A percentile compares a stretch with the other conserved stretches of the same genome.
phyloP scores from a whole-genome alignment of 805 yeast genomes.

The Spencermartinsiella europaea region DNA sequence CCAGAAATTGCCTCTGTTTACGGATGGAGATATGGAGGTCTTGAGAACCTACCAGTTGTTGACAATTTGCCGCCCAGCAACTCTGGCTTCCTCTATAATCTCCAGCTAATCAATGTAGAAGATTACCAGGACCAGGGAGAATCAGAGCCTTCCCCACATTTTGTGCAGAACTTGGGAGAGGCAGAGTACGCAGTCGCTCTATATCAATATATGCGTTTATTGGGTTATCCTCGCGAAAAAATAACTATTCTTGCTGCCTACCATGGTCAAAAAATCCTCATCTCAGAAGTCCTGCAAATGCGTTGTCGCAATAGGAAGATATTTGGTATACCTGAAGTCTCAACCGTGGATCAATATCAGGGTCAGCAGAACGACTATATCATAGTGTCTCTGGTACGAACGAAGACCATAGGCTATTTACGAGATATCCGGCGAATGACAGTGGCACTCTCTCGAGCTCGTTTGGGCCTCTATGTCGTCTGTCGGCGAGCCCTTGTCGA shows the following conservation, averaged over 20 bases:
- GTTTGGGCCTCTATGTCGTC: constrained; percentile 33
- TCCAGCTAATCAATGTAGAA: constrained; percentile 33
- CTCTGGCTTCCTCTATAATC: constrained; percentile 34
- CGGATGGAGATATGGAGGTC: constrained; percentile 21
- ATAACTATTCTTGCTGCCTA: constrained; percentile 41
- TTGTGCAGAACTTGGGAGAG: constrained; percentile 40
- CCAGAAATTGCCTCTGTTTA: constrained; percentile 24
- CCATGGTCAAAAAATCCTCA: constrained; percentile 37
- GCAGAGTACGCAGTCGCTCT: constrained; percentile 45
- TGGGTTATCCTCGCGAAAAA: constrained; percentile 38
- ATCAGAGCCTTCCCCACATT: constrained; percentile 24
- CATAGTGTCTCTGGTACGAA: constrained; percentile 35
- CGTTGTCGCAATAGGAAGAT: constrained; percentile 26
- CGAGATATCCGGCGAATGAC: constrained; percentile 24
- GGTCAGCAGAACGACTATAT: constrained; percentile 31
- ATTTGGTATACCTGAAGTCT: constrained; percentile 31
- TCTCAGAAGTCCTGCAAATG: constrained; percentile 38
- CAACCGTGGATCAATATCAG: constrained; percentile 29
- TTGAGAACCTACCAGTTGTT: constrained; percentile 3
- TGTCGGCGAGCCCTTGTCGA: constrained; percentile 20
- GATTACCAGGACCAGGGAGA: constrained; percentile 32
- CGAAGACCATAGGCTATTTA: constrained; percentile 25
- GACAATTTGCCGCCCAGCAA: constrained; percentile 25
- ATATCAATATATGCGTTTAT: constrained; percentile 42
- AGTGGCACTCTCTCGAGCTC: constrained; percentile 30